Evolutionary conservation across 2,329 filamentous ascomycete species (phyloP).

Genomic region (Botryotinia narcissicola): DNA sequence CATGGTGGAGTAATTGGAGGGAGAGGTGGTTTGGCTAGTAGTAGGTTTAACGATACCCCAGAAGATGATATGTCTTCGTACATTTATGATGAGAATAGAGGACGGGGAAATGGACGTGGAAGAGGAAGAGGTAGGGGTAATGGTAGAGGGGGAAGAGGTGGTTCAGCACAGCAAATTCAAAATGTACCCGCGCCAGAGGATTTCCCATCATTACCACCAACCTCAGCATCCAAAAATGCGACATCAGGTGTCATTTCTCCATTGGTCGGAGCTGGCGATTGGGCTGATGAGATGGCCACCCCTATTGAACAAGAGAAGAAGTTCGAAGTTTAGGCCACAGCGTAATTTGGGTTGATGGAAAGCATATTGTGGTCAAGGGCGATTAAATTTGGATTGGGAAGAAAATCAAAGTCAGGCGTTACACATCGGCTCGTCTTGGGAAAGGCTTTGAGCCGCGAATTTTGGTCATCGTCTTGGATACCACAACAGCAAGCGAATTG

Average conservation of each 20-base stretch:
- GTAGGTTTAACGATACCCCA: conserved; percentile 23
- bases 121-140: conserved; percentile 11
- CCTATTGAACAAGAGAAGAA: conserved; percentile 32
- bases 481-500: background rate
- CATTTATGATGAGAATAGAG: conserved; percentile 25
- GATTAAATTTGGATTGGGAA: background rate
- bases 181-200: conserved; percentile 29
- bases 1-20: conserved; percentile 32
- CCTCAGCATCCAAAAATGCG: conserved; percentile 1
- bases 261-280: conserved; percentile 28
- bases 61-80: conserved; percentile 17
- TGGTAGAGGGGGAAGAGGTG: conserved; percentile 27
- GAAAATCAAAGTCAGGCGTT: conserved; percentile 8
- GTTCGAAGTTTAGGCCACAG: background rate
- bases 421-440: background rate
- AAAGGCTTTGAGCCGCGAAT: background rate
- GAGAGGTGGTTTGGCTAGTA: conserved; percentile 19
- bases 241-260: conserved; percentile 21
- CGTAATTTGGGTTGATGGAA: background rate
- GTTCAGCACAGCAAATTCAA: conserved; percentile 18
- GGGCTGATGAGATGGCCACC: conserved; percentile 37
- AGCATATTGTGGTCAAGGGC: background rate
- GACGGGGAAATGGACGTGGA: conserved; percentile 25
- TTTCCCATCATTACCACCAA: conserved; percentile 31
- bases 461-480: background rate